Conservation (phyloP, 2,329 filamentous ascomycete genomes). For the Ophiostoma triangulosporum region DNA sequence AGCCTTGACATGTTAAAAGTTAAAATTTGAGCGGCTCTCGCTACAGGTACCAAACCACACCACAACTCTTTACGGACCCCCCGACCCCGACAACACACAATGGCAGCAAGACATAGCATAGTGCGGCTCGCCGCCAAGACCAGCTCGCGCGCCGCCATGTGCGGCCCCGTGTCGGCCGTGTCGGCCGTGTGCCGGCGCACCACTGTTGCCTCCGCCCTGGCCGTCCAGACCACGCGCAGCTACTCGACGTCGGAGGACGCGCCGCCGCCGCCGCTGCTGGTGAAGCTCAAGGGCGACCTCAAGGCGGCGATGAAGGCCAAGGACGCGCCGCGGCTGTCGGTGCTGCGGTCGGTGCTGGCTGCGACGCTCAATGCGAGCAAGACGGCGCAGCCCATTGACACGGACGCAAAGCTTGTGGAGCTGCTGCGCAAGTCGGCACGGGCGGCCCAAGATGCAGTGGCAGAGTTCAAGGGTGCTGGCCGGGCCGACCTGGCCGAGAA, state of each 20-base stretch:
- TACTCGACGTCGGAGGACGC: conserved; percentile 25
- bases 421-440: conserved; percentile 53
- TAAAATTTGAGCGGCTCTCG: neutral
- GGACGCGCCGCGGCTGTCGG: conserved; percentile 49
- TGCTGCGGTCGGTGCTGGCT: conserved; percentile 55
- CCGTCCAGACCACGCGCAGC: neutral
- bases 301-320: conserved; percentile 54
- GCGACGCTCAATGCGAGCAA: conserved; percentile 65
- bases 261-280: conserved; percentile 31
- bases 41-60: neutral
- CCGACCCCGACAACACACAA: neutral
- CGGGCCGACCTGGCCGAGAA: conserved; percentile 57
- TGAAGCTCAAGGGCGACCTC: conserved; percentile 45
- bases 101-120: conserved; percentile 2
- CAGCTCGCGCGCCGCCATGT: neutral
- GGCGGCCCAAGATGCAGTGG: conserved; percentile 41
- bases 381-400: conserved; percentile 53
- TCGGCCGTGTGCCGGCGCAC: neutral
- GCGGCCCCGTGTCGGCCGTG: neutral
- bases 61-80: neutral
- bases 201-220: neutral
- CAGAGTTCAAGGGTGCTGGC: conserved; percentile 50
- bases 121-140: neutral
- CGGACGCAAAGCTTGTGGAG: conserved; percentile 54
- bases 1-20: neutral